Conservation (phyloP, 1,284 basidiomycete genomes). For the Kalmanozyma brasiliensis region DNA sequence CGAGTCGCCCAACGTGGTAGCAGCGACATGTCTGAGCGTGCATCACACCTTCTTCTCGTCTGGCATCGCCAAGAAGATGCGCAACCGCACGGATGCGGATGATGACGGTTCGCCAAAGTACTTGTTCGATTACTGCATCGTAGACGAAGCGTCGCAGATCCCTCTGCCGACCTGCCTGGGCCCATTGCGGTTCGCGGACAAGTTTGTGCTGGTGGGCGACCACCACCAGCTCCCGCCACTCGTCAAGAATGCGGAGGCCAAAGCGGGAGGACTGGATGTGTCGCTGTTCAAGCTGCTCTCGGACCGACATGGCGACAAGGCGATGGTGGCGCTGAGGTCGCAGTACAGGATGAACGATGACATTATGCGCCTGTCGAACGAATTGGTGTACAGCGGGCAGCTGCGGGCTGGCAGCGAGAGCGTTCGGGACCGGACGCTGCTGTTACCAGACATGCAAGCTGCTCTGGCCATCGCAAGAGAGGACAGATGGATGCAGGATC, state of each 20-base stretch:
- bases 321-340: slow-evolving; percentile 82
- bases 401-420: slow-evolving; percentile 81
- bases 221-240: slow-evolving; percentile 90
- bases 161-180: slow-evolving; percentile 94
- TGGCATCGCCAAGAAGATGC: slow-evolving; percentile 71
- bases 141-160: slow-evolving; percentile 98
- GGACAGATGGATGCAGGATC: slow-evolving; percentile 73
- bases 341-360: slow-evolving; percentile 98
- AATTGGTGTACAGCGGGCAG: slow-evolving; percentile 83
- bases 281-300: slow-evolving; percentile 90
- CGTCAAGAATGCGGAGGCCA: slow-evolving; percentile 83
- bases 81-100: slow-evolving; percentile 7
- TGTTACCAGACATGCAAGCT: slow-evolving; percentile 70
- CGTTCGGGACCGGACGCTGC: slow-evolving; percentile 76
- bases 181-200: slow-evolving; percentile 86
- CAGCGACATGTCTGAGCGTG: slow-evolving; percentile 90
- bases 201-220: slow-evolving; percentile 93
- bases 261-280: slow-evolving; percentile 82
- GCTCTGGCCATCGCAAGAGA: background rate
- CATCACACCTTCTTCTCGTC: slow-evolving; percentile 83
- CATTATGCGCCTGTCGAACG: slow-evolving; percentile 93
- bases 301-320: slow-evolving; percentile 79
- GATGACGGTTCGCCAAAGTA: slow-evolving; percentile 67
- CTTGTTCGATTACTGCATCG: slow-evolving; percentile 94
- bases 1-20: slow-evolving; percentile 88